Percentiles rank a stretch among this genome's conserved stretches.
phyloP scores from a whole-genome alignment of 2,329 filamentous ascomycete species.

The Apiospora rasikravindrae region DNA sequence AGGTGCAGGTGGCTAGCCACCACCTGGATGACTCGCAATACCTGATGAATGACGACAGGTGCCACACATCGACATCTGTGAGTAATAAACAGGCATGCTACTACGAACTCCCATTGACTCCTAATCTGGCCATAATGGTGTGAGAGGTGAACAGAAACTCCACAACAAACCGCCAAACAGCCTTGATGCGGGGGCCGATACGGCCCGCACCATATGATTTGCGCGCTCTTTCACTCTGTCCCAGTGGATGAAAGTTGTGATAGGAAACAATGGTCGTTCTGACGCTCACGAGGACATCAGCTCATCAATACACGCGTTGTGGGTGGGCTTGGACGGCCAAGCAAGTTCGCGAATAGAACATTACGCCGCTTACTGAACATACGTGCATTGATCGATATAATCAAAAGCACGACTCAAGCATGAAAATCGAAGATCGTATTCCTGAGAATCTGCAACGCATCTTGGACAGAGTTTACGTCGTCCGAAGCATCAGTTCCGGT shows the following conservation, averaged over 20 bases:
- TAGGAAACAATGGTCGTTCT: neutral
- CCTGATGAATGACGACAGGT: neutral
- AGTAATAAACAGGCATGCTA: neutral
- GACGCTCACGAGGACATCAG: too few species aligned
- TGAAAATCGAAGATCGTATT: neutral
- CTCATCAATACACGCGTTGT: too few species aligned
- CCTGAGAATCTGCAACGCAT: neutral
- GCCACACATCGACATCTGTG: neutral
- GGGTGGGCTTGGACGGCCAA: too few species aligned
- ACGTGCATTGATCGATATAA: neutral
- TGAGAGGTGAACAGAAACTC: neutral
- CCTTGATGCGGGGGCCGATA: neutral
- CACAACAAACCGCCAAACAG: neutral
- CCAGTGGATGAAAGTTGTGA: neutral
- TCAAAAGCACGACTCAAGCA: neutral
- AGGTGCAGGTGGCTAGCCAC: neutral
- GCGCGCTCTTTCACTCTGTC: neutral
- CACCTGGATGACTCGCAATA: neutral
- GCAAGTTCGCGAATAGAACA: neutral
- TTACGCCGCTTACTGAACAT: neutral
- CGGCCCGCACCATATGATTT: neutral
- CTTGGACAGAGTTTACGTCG: neutral
- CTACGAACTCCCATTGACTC: neutral
- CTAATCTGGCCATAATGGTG: neutral
- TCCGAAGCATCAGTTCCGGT: neutral